Evolutionary conservation across 23 red algal genomes (phyloP), one percentile per base, ranked within the genome.

Genomic region (Pyropia yezoensis): DNA sequence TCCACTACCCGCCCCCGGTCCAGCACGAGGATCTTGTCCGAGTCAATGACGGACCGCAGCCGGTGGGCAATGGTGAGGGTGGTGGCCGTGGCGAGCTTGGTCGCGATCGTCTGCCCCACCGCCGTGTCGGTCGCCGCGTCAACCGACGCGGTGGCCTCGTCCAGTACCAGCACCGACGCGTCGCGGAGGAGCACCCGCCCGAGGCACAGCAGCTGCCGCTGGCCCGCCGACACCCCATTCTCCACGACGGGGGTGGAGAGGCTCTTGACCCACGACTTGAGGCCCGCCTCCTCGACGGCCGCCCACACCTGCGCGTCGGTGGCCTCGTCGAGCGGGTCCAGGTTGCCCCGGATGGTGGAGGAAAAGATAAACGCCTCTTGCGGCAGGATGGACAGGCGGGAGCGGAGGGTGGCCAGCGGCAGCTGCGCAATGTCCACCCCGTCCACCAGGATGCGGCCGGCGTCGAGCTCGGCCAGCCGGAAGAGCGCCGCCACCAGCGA

Each of bases 31-130:
- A 96, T 83, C 29, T 69, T 62, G 52, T 96, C 92, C 57, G 70
- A 79, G 18, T 76, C 70, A 49, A 96, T 80, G 9, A 96, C 78
- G 11, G 79, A 87, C 59, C 85, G 57, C 29, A 96, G 49, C 17
- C 92, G 84, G 49, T 96, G 92, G 14, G 92, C 92, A 57, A 96
- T 88, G 15, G 77, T 90, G 17, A 96, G 39, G 20, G 89, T 64
- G 0, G 89, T 95, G 27, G 65, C 63, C 53, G 74, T 73, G 12
- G 32, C 63, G 55, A 95, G 79, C 54, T 96, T 82, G 49, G 81
- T 66, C 52, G 77, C 47, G 25, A 96, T 51, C 19, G 81, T 96
- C 55, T 62, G 52, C 69, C 82, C 82, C 33, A 96, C 84, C 61
- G 66, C 58, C 39, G 62, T 47, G 73, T 96, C 91, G 17, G 83